Evolutionary conservation across 2,329 filamentous ascomycete species (phyloP).

Genomic region (Colletotrichum lentis): DNA sequence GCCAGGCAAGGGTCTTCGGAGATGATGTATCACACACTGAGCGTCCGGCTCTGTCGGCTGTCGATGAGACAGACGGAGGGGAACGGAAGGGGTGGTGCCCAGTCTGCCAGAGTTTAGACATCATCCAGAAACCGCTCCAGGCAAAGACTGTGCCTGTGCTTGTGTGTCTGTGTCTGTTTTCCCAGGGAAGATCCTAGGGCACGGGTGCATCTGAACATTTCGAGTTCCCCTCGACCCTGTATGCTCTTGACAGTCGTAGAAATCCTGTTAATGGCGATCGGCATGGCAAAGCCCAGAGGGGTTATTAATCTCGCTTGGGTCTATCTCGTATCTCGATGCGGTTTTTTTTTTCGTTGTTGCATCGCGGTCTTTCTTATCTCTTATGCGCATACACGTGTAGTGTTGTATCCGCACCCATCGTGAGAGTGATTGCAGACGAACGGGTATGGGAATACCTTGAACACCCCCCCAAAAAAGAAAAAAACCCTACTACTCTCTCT

Average conservation of each 20-base stretch:
- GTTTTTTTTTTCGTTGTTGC: background rate
- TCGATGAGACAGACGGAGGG: background rate
- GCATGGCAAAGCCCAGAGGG: conserved; percentile 13
- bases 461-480: no score
- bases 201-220: background rate
- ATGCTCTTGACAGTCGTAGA: conserved; percentile 5
- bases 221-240: background rate
- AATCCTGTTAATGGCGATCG: conserved; percentile 29
- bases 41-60: background rate
- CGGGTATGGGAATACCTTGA: no score
- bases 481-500: no score
- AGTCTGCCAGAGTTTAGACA: background rate
- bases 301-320: conserved; percentile 33
- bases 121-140: background rate
- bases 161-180: background rate
- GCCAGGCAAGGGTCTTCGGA: background rate
- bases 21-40: background rate
- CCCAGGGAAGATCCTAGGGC: background rate
- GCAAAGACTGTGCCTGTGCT: background rate
- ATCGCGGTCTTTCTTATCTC: background rate
- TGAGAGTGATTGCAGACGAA: no score
- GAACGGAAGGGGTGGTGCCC: background rate
- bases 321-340: background rate
- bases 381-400: no score
- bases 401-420: no score